Evolutionary conservation across 2,329 filamentous ascomycete genomes (phyloP).

Genomic region (Epichloe sp.): DNA sequence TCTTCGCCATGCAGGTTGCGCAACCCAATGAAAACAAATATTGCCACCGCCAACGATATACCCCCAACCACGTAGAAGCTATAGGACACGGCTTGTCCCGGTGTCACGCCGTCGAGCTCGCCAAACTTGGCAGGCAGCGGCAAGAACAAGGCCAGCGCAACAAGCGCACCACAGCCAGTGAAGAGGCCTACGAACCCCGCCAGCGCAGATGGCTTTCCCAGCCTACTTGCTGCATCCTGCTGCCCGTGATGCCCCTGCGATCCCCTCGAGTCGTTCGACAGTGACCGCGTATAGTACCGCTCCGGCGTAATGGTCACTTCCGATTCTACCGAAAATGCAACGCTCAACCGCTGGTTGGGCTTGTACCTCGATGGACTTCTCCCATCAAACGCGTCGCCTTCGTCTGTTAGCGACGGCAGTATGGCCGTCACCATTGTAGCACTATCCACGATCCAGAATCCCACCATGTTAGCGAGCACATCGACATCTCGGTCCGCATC

Average conservation of each 20-base stretch:
- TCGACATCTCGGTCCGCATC: conserved; percentile 1
- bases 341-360: conserved; percentile 37
- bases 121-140: conserved; percentile 73
- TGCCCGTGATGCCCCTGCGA: conserved; percentile 1
- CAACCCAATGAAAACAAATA: conserved; percentile 69
- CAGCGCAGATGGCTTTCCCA: conserved; percentile 44
- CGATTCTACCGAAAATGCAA: conserved; percentile 56
- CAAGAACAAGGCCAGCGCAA: conserved; percentile 71
- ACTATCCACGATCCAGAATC: conserved; percentile 18
- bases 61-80: conserved; percentile 79
- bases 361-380: conserved; percentile 18
- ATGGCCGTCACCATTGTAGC: conserved; percentile 97
- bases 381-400: conserved; percentile 21
- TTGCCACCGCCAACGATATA: conserved; percentile 58
- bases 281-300: conserved; percentile 35
- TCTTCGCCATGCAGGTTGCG: conserved; percentile 58
- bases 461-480: neutral
- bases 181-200: conserved; percentile 87
- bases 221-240: conserved; percentile 14
- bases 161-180: conserved; percentile 79
- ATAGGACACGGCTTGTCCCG: conserved; percentile 60
- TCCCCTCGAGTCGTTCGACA: conserved; percentile 17
- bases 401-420: conserved; percentile 57
- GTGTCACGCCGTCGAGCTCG: conserved; percentile 56
- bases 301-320: conserved; percentile 64